Evolutionary conservation across 73 alveolate genomes (phyloP).

Genomic region (Tetrahymena thermophila): DNA sequence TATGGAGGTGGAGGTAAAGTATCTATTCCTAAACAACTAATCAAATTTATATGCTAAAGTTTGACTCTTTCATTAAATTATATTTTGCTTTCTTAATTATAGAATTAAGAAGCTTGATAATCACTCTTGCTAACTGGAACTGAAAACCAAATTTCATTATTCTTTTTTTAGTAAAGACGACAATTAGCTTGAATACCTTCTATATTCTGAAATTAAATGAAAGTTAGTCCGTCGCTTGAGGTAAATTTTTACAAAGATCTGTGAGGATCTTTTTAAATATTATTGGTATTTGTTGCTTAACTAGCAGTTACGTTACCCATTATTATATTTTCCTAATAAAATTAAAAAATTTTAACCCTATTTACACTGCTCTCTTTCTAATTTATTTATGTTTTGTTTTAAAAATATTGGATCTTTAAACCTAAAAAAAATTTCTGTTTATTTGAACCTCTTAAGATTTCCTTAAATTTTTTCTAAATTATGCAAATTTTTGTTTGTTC

Average conservation of each 20-base stretch:
- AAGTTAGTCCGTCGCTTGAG: neutral
- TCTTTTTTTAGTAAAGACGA: neutral
- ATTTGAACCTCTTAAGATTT: neutral
- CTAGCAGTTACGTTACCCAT: neutral
- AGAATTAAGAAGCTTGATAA: neutral
- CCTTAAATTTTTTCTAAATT: neutral
- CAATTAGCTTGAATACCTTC: neutral
- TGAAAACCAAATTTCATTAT: neutral
- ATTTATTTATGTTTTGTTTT: neutral
- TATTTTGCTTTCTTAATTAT: neutral
- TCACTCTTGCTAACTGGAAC: neutral
- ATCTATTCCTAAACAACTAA: neutral
- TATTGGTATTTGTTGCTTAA: neutral
- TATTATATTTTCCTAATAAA: neutral
- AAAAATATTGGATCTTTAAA: neutral
- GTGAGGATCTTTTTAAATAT: neutral
- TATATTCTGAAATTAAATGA: neutral
- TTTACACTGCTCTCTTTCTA: neutral
- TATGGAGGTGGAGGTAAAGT: neutral
- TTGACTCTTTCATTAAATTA: neutral
- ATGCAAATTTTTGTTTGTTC: neutral
- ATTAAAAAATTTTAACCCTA: neutral
- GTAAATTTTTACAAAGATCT: neutral
- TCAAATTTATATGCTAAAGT: neutral
- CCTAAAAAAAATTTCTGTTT: neutral